Base-by-base conservation (phyloP, 179 eudicot species). In the Silene coronaria region DNA sequence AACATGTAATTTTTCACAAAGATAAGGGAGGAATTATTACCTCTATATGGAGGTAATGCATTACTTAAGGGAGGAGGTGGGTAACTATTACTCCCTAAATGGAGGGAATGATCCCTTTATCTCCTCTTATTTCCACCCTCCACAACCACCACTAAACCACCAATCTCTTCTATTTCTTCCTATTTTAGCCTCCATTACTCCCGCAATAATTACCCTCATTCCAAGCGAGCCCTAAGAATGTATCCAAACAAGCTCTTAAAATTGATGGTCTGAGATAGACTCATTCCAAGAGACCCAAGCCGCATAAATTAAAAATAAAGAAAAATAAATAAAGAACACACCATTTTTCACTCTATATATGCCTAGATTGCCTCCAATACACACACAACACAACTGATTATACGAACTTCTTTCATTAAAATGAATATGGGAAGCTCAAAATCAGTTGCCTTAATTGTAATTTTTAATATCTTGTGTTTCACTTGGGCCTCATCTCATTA, bases 401-500 rank as follows among this genome's bases (percentile, higher is more conserved):
- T 30, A 32, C 60, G 3, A 46, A 5, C 32, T 3, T 75, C 63
- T 12, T 27, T 12, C 27, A 59, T 1, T 14, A 74, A 73, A 23
- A 81, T 77, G 81, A 74, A 17, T 26, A 36, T 70, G 22, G 24
- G 67, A 51, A 77, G 55, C 58, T 68, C 78, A 61, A 75, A 65
- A 45, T 13, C 70, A 38, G 22, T 76, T 58, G 27, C 75, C 69
- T 13, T 88, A 63, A 57, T 87, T 55, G 11, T 84, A 21, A 71
- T 86, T 46, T 53, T 75, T 5, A 84, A 76, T 83, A n/a, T 83
- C 26, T 9, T 88, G 26, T 79, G 76, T 55, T 81, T 77, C 84
- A 82, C 71, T 57, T 65, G 76, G 60, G 86, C 76, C 23, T 82
- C 89, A 59, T 76, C 84, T 64, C 74, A 82, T 61, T 74, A 57